Evolutionary conservation across 1,284 basidiomycete species (phyloP), one percentile per base, ranked within the genome.

Genomic region (Testicularia cyperi): DNA sequence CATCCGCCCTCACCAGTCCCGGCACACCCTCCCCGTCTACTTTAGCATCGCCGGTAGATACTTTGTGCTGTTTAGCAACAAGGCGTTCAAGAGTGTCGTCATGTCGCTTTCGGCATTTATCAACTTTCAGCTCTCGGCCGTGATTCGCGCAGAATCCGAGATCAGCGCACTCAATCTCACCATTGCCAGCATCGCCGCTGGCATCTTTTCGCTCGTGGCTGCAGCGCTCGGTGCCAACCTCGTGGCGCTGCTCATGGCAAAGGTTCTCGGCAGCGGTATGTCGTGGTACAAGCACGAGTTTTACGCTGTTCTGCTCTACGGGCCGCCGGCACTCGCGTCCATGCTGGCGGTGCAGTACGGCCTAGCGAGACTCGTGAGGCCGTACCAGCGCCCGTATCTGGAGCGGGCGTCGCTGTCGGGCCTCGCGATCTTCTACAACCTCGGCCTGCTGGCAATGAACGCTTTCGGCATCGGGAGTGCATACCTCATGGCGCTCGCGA

Each of bases 251-350:
- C 54, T 88, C 16, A 88, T 96, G 85, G 77, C 79, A 13, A 73
- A 77, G 14, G 81, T 84, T 0, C 74, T 90, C n/a, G 81, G 83
- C 9, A 86, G 84, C 74, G 81, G 75, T 51, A 75, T 77, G 51
- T 74, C 69, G 28, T 80, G 78, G 77, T 79, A 69, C 38, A 80
- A 82, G 10, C 82, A 82, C 48, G 89, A 91, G 62, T 82, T 84
- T 56, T 82, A 85, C 4, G 84, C 85, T 8, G 65, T 92, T 5
- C 69, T 83, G 10, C 78, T 95, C n/a, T 96, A 90, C 72, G 86
- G 82, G 2, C 88, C 90, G 20, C 82, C 88, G 0, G 84, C 65
- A 13, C 13, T 75, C 6, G 64, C 82, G 6, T 83, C 83, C 0
- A 77, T 86, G 6, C 82, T 87, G 65, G 80, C 81, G 12, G 83